Evolutionary conservation across 805 yeast species (phyloP).

Genomic region (Metschnikowia cerradonensis): DNA sequence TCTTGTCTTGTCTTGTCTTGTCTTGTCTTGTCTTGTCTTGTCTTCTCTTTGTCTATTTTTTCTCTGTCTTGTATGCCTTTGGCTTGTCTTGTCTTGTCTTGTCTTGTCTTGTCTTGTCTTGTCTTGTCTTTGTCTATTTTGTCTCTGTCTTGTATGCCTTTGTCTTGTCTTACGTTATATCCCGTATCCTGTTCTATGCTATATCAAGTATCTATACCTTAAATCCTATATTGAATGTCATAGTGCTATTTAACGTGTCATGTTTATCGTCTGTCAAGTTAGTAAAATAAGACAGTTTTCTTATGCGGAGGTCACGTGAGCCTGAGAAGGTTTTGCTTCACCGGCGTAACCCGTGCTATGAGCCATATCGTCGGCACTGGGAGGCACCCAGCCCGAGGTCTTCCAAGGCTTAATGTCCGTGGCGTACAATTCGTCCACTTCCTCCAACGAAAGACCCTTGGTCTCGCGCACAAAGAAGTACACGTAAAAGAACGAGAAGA

Average conservation of each 20-base stretch:
- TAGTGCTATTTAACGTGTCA: not conserved
- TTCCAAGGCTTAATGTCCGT: constrained; percentile 37
- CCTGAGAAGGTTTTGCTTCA: constrained; percentile 26
- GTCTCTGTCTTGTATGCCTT: no score
- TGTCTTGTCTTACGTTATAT: no score
- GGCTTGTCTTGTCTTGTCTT: no score
- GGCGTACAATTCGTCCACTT: constrained; percentile 68
- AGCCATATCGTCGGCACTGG: constrained; percentile 34
- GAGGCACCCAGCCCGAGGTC: constrained; percentile 51
- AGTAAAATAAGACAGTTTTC: not conserved
- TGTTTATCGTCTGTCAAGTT: not conserved
- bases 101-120: no score
- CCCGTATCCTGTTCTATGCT: no score
- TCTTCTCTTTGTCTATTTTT: no score
- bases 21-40: no score
- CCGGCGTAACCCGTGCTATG: constrained; percentile 36
- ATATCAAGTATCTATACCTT: no score
- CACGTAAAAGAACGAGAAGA: constrained; percentile 62
- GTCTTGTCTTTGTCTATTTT: no score
- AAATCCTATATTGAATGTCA: not conserved
- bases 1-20: no score
- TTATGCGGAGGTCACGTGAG: constrained; percentile 6
- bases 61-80: no score
- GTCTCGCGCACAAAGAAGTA: constrained; percentile 75
- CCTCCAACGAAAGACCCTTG: constrained; percentile 76